These are phyloP conservation scores for Salix arbutifolia DNA, from an alignment of 345 rosid species.

Conservation along the genomic window DNA sequence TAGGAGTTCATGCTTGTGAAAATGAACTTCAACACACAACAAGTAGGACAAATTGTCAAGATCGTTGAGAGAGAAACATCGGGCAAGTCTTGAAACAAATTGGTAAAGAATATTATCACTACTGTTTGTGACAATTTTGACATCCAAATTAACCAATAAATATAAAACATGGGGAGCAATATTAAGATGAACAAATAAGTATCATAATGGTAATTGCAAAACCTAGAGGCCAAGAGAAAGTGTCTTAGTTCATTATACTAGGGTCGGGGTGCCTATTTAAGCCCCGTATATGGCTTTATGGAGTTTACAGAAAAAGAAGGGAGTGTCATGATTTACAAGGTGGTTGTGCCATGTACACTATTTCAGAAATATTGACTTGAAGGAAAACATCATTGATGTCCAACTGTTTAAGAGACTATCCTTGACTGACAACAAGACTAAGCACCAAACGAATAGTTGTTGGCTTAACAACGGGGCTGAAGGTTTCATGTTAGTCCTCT, in stretches of 20 bases:
- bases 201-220: fast-evolving
- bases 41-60: no score
- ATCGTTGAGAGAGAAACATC: no score
- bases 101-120: no score
- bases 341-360: fast-evolving
- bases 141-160: no score
- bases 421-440: neutral
- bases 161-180: no score
- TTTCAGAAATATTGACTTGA: neutral
- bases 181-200: neutral
- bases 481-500: neutral
- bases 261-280: neutral
- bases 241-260: neutral
- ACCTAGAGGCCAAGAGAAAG: neutral
- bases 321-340: fast-evolving
- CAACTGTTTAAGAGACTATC: neutral
- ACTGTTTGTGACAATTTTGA: neutral
- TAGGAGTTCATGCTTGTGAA: no score
- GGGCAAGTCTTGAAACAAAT: neutral
- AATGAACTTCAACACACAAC: no score
- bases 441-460: neutral
- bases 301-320: fast-evolving
- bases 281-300: neutral
- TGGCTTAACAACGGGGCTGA: neutral
- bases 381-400: neutral